Evolutionary conservation across 192 early-diverging fungal genomes (phyloP).

Genomic region (Umbelopsis sp.): DNA sequence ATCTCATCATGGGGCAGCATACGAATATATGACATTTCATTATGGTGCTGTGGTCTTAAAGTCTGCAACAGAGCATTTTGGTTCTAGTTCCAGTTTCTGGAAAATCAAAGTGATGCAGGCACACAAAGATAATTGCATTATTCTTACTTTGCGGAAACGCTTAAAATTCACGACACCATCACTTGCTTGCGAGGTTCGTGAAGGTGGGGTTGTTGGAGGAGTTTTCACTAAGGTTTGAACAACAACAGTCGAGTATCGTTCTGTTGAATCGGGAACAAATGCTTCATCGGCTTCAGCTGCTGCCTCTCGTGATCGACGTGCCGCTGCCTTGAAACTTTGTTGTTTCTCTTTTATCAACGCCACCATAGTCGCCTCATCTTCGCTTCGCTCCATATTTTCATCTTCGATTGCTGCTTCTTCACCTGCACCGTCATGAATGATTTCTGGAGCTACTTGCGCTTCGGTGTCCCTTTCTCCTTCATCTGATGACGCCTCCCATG

Average conservation of each 20-base stretch:
- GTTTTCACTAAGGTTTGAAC: neutral
- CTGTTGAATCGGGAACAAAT: neutral
- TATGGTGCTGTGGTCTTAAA: neutral
- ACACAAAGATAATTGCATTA: no score
- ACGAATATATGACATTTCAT: conserved; percentile 6
- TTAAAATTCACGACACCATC: neutral
- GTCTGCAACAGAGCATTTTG: no score
- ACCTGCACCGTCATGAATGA: no score
- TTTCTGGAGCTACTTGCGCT: neutral
- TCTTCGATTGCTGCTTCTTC: neutral
- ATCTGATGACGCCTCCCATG: neutral
- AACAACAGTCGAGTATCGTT: neutral
- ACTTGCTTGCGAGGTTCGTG: neutral
- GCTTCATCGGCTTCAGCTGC: neutral
- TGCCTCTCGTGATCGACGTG: neutral
- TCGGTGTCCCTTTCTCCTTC: neutral
- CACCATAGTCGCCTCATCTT: neutral
- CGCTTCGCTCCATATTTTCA: neutral
- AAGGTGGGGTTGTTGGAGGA: neutral
- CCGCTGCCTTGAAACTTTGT: neutral
- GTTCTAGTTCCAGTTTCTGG: no score
- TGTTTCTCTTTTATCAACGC: neutral
- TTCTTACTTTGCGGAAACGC: neutral
- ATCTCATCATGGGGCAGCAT: conserved; percentile 6
- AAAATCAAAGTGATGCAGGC: no score